Percentiles rank a stretch among this genome's conserved stretches.
phyloP scores from a whole-genome alignment of 2,329 filamentous ascomycete species.

The Aspergillus costaricaensis region DNA sequence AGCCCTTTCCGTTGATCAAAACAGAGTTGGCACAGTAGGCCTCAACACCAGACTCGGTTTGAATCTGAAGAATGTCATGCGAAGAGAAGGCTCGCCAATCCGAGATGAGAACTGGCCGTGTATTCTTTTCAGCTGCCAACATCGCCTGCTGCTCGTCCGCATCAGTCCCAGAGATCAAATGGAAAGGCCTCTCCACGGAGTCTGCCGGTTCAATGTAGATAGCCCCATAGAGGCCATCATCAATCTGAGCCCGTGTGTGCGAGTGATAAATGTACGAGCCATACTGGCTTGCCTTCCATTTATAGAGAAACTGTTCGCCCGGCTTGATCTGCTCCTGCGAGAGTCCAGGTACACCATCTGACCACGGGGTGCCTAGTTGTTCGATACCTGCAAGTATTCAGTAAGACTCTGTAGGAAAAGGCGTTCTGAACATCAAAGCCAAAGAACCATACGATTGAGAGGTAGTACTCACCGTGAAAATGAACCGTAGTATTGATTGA shows the following conservation, averaged over 20 bases:
- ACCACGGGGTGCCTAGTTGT: conserved; percentile 58
- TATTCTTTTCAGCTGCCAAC: conserved; percentile 50
- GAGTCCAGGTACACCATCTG: conserved; percentile 62
- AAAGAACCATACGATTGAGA: background rate
- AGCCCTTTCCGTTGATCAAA: conserved; percentile 61
- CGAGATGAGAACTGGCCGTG: conserved; percentile 54
- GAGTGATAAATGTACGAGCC: conserved; percentile 66
- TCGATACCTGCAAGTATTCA: conserved; percentile 24
- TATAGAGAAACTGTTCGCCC: conserved; percentile 53
- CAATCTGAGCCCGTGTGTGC: conserved; percentile 57
- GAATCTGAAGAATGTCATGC: conserved; percentile 40
- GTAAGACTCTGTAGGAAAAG: background rate
- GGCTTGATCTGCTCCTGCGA: conserved; percentile 56
- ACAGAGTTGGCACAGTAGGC: conserved; percentile 62
- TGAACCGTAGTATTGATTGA: conserved; percentile 35
- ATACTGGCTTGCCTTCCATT: conserved; percentile 58
- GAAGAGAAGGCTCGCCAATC: conserved; percentile 61
- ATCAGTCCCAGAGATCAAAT: conserved; percentile 31
- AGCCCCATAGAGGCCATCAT: conserved; percentile 62
- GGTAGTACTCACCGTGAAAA: conserved; percentile 29
- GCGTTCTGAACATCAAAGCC: background rate
- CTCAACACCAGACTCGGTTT: conserved; percentile 37
- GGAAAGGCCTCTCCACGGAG: conserved; percentile 30
- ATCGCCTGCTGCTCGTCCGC: conserved; percentile 46
- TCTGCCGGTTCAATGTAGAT: conserved; percentile 49